A percentile compares a stretch with the other conserved stretches of the same genome.
Conservation (phyloP, 352 stramenopile species). For the Vaucheria bursata region DNA sequence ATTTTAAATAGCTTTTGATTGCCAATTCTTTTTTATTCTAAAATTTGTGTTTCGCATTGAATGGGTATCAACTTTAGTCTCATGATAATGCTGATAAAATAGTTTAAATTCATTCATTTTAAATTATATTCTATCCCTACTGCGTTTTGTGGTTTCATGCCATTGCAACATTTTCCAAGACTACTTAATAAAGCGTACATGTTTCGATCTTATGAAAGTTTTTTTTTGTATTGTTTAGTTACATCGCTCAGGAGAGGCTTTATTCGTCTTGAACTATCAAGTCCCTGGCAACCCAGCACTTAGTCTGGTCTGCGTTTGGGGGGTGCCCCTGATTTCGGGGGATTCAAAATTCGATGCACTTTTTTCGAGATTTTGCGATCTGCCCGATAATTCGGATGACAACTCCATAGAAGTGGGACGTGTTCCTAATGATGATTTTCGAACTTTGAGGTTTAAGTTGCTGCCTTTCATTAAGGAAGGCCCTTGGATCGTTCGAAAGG, state of each 20-base stretch:
- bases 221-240: no score
- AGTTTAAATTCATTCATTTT: no score
- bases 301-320: neutral
- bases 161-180: no score
- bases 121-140: no score
- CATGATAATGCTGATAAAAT: no score
- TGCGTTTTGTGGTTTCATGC: no score
- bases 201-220: no score
- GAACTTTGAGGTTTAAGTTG: conserved; percentile 95
- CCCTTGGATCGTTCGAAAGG: conserved; percentile 89
- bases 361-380: neutral
- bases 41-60: no score
- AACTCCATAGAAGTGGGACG: conserved; percentile 26
- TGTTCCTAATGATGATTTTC: conserved; percentile 73
- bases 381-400: conserved; percentile 4
- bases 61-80: no score
- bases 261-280: conserved; percentile 3
- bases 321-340: neutral
- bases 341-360: conserved; percentile 6
- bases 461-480: conserved; percentile 91
- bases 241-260: neutral
- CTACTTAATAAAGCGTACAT: no score
- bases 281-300: neutral
- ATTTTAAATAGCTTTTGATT: no score
- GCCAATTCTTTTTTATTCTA: no score